Evolutionary conservation across 768 basidiomycete species (phyloP), one percentile per base, ranked within the genome.

Genomic region (Sarcomyxa edulis): DNA sequence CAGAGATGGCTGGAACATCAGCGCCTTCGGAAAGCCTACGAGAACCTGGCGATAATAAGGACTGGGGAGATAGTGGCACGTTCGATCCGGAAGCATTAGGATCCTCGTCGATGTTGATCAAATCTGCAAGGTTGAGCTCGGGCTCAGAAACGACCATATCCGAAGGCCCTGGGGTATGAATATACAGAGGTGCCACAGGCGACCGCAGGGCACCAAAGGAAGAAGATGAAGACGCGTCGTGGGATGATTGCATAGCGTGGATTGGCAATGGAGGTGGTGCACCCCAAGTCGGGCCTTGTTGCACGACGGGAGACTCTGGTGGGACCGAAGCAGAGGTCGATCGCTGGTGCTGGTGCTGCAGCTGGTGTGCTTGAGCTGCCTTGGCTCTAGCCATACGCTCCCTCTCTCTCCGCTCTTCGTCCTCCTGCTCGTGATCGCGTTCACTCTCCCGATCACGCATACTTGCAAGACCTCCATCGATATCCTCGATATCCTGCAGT

Each of bases 401-500:
- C 7, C 80, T 72, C 51, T 90, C 87, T 47, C 79, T 62, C 51
- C 85, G 84, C 47, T 80, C 67, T 45, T 77, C 70, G 38, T 84
- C 81, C 41, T 83, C 80, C 44, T 81, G 78, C 55, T 82, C 80
- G 45, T 72, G 69, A 51, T 77, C 76, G 35, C 69, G 69, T 48
- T 79, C 74, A 32, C 69, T 66, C 50, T 86, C 84, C 49, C 66
- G 60, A 47, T 78, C 75, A 46, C 62, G 64, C 35, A 48, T 35
- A 32, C 53, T 59, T 42, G 58, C 50, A 21, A 52, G 46, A 31
- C 60, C 60, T 10, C 78, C 82, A 48, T 77, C 76, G 39, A 82
- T 61, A 56, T 81, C 81, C 58, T 95, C 91, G 52, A 95, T 90
- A 51, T 90, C 84, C 67, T 93, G 83, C 45, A 93, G 62, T 37